Evolutionary conservation across 805 yeast genomes (phyloP).

Genomic region (Candida methanosorbosa): DNA sequence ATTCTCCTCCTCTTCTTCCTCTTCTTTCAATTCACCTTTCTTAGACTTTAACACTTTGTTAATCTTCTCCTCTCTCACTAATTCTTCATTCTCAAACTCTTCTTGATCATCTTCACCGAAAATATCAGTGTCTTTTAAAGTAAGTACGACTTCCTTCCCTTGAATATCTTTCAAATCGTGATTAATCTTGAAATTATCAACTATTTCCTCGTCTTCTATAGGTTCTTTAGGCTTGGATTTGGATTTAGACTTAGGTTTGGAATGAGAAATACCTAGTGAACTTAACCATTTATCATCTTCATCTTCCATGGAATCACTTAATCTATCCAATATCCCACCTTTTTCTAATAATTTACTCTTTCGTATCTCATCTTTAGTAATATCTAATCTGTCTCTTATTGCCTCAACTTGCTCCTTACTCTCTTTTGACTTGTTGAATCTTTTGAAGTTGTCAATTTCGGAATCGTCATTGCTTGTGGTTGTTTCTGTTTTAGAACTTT

Average conservation of each 20-base stretch:
- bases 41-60: conserved; percentile 10
- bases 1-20: conserved; percentile 23
- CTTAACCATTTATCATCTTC: conserved; percentile 36
- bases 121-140: conserved; percentile 43
- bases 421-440: conserved; percentile 22
- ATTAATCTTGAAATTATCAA: too few species aligned
- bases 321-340: conserved; percentile 18
- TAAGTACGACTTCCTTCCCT: conserved; percentile 40
- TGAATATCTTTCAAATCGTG: conserved; percentile 27
- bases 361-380: conserved; percentile 10
- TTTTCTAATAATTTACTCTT: conserved; percentile 13
- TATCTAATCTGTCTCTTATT: conserved; percentile 7
- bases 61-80: conserved; percentile 8
- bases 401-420: conserved; percentile 20
- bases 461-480: conserved; percentile 12
- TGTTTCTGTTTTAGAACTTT: conserved; percentile 1
- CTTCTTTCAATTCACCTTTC: conserved; percentile 11
- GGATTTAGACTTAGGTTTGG: conserved; percentile 5
- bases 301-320: conserved; percentile 18
- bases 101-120: conserved; percentile 30
- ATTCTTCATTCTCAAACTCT: conserved; percentile 28
- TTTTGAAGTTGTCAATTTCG: conserved; percentile 28
- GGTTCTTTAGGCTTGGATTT: conserved; percentile 2
- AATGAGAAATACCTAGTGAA: conserved; percentile 20
- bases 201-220: conserved; percentile 2